A percentile compares a stretch with the other conserved stretches of the same genome.
phyloP scores from a whole-genome alignment of 129 eudicot genomes.

The Gnaphalium uliginosum region DNA sequence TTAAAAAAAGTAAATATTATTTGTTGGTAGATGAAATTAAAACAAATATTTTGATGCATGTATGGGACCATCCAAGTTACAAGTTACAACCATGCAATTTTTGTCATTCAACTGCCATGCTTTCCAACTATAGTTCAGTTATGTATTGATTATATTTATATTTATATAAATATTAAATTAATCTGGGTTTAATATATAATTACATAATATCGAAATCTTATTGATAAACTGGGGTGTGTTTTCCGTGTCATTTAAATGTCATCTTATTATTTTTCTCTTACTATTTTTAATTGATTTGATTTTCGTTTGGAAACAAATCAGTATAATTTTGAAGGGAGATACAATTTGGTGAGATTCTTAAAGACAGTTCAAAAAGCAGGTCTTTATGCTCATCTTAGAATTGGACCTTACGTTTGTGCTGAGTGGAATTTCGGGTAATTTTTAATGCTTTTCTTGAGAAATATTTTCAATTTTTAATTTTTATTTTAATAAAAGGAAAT shows the following conservation, averaged over 20 bases:
- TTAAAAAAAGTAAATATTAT: background rate
- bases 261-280: background rate
- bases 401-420: conserved; percentile 94
- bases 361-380: conserved; percentile 88
- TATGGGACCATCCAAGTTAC: conserved; percentile 25
- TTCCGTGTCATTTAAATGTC: background rate
- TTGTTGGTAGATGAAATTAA: background rate
- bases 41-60: background rate
- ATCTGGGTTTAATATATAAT: no score
- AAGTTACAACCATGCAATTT: conserved; percentile 37
- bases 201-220: no score
- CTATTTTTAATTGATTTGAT: background rate
- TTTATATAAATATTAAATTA: background rate
- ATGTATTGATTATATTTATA: background rate
- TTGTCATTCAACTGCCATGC: conserved; percentile 62
- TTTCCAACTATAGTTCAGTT: conserved; percentile 14
- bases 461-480: no score
- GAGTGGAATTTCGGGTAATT: conserved; percentile 94
- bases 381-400: conserved; percentile 78
- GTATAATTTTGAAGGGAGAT: conserved; percentile 86
- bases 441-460: background rate
- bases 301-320: conserved; percentile 30
- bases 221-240: background rate
- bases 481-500: no score
- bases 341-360: conserved; percentile 76